Percentiles rank a stretch among this genome's conserved stretches.
These are phyloP conservation scores for Citrus reticulata DNA, from an alignment of 345 rosid genomes.

Conservation along the genomic window DNA sequence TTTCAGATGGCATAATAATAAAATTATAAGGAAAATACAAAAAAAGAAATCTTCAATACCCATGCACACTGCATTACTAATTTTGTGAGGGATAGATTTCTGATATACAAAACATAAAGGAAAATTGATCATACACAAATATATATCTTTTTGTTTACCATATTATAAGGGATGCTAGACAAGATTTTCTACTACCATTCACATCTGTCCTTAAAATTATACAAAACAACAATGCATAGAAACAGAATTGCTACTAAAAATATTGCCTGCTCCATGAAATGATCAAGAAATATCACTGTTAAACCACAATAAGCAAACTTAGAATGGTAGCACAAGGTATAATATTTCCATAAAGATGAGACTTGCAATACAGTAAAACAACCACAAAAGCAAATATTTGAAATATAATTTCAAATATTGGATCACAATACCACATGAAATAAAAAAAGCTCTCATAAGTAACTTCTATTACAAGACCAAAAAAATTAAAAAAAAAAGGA, in stretches of 20 bases:
- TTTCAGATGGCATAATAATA: neutral
- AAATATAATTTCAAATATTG: neutral
- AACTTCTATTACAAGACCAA: neutral
- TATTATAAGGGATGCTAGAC: neutral
- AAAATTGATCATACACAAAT: neutral
- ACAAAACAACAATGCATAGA: neutral
- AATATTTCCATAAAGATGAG: neutral
- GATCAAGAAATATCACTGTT: neutral
- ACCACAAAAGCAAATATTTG: neutral
- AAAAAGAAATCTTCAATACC: slow-evolving; percentile 4
- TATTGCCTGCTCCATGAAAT: neutral
- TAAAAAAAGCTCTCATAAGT: neutral
- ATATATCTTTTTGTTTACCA: neutral
- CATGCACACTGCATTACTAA: neutral
- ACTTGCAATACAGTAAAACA: neutral
- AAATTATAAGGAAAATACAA: neutral
- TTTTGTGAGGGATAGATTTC: neutral
- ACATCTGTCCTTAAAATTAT: neutral
- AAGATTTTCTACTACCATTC: neutral
- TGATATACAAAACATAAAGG: neutral
- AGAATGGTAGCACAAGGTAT: neutral
- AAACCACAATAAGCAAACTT: neutral
- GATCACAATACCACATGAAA: neutral
- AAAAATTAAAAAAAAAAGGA: neutral
- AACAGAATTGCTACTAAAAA: neutral